Percentiles rank a stretch among this genome's conserved stretches.
Evolutionary conservation across 176 grass and related monocot species (phyloP).

Genomic region (Miscanthus lutarioriparius): DNA sequence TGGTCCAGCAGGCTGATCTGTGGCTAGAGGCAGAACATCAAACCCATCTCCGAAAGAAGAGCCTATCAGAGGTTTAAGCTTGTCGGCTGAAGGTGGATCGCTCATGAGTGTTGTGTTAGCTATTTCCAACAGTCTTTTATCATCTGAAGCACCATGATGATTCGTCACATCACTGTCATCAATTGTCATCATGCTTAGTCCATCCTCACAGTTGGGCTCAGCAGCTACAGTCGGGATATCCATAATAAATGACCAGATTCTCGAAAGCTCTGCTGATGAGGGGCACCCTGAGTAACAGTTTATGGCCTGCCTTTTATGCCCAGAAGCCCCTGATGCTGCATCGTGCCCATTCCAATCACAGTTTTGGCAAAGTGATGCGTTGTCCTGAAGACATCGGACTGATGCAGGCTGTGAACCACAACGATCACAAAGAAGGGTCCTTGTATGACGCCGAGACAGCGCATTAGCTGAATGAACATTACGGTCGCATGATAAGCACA

Average conservation of each 20-base stretch:
- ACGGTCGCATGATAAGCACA: constrained; percentile 88
- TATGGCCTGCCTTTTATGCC: constrained; percentile 81
- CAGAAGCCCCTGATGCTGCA: constrained; percentile 46
- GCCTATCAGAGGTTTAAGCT: constrained; percentile 43
- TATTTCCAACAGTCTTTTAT: constrained; percentile 49
- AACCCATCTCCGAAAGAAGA: constrained; percentile 44
- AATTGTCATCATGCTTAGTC: constrained; percentile 86
- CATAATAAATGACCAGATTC: constrained; percentile 79
- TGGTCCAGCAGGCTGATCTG: constrained; percentile 34
- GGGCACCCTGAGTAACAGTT: constrained; percentile 88
- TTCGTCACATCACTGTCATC: constrained; percentile 49
- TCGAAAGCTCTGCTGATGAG: constrained; percentile 73
- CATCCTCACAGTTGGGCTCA: constrained; percentile 66
- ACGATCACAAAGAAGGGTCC: constrained; percentile 83
- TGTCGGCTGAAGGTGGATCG: constrained; percentile 27
- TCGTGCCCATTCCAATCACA: constrained; percentile 77
- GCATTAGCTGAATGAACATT: constrained; percentile 90
- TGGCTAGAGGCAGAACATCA: constrained; percentile 28
- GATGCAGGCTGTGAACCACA: constrained; percentile 69
- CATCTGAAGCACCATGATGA: constrained; percentile 34
- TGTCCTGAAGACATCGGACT: constrained; percentile 70
- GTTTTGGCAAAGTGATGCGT: constrained; percentile 74
- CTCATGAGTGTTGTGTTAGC: constrained; percentile 40
- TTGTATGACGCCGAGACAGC: constrained; percentile 72
- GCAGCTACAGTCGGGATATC: constrained; percentile 50